Base-by-base conservation (phyloP, 2,329 filamentous ascomycete species). In the Colletotrichum neosansevieriae region DNA sequence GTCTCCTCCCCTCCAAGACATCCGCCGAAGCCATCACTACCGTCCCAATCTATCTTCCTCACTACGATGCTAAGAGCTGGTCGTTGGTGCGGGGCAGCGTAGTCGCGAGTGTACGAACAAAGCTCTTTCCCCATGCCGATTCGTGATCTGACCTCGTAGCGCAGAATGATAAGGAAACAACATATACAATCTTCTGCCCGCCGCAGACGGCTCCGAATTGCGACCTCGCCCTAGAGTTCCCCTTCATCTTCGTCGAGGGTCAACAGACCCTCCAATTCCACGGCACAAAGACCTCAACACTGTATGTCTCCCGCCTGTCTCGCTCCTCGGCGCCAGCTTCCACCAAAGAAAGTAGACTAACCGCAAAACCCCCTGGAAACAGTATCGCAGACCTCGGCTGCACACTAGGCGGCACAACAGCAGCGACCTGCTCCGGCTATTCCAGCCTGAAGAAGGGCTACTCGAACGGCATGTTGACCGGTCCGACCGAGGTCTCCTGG, bases 161-260 rank as follows among this genome's bases (percentile, higher is more conserved):
- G 38, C 70, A 83, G 82, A 76, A 84, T 65, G 70, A 74, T 45
- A 72, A 74, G 29, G 75, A 79, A 67, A 85, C 83, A 15, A 81
- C 81, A 24, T 85, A 83, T 69, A 85, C 83, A 64, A 81, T 85
- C 45, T 85, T 85, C 72, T 85, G 83, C 68, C 79, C 79, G 10
- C 77, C 81, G 34, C 74, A 80, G 62, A 77, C 78, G n/a, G 77
- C 79, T 3, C 76, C 75, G 6, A 77, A 76, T 6, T 85, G 83
- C 73, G 79, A 81, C 62, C 75, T 85, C 7, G 80, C 80, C 6
- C 79, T 82, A 13, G 81, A 83, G 50, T 79, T 85, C 40, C 83
- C 84, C 4, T 85, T 85, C 70, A 71, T 82, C 54, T 78, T 85
- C 64, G 79, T 82, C 12, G 82, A 84, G 69, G 83, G 83, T 0